Conservation (phyloP, 2,329 filamentous ascomycete species). For the Pseudocercospora crystallina region DNA sequence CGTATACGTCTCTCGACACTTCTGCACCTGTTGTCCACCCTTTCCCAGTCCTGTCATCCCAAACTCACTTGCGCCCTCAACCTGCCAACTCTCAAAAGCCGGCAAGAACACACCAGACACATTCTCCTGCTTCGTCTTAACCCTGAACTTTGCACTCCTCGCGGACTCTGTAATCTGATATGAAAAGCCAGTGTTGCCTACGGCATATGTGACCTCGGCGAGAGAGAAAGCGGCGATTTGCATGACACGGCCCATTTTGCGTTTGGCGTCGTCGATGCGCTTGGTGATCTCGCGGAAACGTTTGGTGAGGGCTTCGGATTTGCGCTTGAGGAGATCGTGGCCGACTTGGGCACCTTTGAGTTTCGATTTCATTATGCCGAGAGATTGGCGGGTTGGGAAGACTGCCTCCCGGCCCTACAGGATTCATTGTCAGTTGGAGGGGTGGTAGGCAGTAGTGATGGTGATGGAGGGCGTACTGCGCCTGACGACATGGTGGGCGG, state of each 20-base stretch:
- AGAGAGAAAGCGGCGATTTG: slow-evolving; percentile 97
- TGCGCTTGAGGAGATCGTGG: slow-evolving; percentile 92
- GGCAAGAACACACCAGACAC: slow-evolving; percentile 95
- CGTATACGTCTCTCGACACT: slow-evolving; percentile 92
- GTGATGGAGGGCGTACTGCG: slow-evolving; percentile 21
- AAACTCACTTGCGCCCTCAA: slow-evolving; percentile 88
- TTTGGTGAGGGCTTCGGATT: slow-evolving; percentile 98
- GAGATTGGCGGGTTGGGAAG: slow-evolving; percentile 94
- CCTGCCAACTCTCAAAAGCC: slow-evolving; percentile 85
- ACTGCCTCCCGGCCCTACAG: slow-evolving; percentile 94
- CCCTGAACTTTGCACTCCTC: slow-evolving; percentile 85
- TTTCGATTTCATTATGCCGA: slow-evolving; percentile 97
- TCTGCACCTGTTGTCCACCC: slow-evolving; percentile 94
- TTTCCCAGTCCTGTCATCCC: slow-evolving; percentile 93
- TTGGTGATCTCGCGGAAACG: slow-evolving; percentile 77
- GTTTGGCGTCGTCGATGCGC: slow-evolving; percentile 97
- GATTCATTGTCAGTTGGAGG: neutral
- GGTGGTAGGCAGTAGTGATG: neutral
- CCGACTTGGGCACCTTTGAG: slow-evolving; percentile 78
- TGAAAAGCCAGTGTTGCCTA: slow-evolving; percentile 82
- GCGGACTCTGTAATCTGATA: slow-evolving; percentile 98
- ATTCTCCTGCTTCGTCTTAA: slow-evolving; percentile 96
- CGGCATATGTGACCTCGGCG: slow-evolving; percentile 94
- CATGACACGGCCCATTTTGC: slow-evolving; percentile 99
- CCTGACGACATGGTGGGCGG: slow-evolving; percentile 26